Conservation (phyloP, 495 filamentous ascomycete genomes). For the Aspergillus mulundensis region DNA sequence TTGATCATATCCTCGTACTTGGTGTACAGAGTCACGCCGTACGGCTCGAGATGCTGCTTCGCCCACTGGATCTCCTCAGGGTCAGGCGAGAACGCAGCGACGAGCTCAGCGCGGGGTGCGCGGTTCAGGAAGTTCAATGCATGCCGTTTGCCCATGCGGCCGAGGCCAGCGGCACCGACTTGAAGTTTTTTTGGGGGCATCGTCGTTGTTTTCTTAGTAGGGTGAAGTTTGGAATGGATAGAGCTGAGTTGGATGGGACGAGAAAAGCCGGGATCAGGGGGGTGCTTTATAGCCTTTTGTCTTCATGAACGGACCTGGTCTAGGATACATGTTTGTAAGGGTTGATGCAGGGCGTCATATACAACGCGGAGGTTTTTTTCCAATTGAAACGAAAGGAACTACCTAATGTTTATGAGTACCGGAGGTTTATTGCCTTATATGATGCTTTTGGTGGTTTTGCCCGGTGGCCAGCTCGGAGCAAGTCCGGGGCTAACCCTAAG, state of each 20-base stretch:
- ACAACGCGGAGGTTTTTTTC: too few species aligned
- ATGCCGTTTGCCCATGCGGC: slow-evolving; percentile 57
- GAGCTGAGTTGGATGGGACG: not conserved
- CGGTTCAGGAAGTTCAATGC: slow-evolving; percentile 50
- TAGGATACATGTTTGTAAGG: too few species aligned
- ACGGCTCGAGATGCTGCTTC: slow-evolving; percentile 41
- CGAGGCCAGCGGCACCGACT: slow-evolving; percentile 50
- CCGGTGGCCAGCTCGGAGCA: not conserved
- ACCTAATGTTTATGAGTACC: not conserved
- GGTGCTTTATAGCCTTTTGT: not conserved
- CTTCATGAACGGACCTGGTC: too few species aligned
- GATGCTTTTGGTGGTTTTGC: too few species aligned
- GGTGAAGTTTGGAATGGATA: too few species aligned
- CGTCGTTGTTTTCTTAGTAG: too few species aligned
- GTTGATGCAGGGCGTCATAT: too few species aligned
- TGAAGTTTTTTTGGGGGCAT: slow-evolving; percentile 45
- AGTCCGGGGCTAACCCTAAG: not conserved
- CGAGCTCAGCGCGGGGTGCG: slow-evolving; percentile 49
- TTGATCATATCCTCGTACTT: slow-evolving; percentile 55
- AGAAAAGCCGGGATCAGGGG: not conserved
- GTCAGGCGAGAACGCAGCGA: slow-evolving; percentile 49
- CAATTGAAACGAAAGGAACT: not conserved
- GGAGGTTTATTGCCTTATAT: too few species aligned
- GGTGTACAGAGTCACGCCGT: slow-evolving; percentile 45
- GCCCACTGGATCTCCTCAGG: slow-evolving; percentile 49